These are phyloP conservation scores for Austroboletus novae-zelandiae DNA, from an alignment of 1,284 basidiomycete species.

Conservation along the genomic window DNA sequence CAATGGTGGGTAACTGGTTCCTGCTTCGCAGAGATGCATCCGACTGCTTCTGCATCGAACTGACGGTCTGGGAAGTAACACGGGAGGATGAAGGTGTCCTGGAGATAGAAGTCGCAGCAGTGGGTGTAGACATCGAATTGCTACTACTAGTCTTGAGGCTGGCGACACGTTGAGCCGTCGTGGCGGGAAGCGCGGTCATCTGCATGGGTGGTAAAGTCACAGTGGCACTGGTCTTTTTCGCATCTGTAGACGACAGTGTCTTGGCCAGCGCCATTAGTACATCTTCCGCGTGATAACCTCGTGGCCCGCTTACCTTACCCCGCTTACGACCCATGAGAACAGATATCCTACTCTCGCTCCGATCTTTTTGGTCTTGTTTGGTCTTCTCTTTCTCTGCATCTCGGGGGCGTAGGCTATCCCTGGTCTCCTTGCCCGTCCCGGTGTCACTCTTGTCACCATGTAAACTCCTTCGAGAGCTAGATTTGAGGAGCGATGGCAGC, in stretches of 20 bases:
- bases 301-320: constrained; percentile 71
- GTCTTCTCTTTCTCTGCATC: constrained; percentile 57
- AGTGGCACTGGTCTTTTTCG: constrained; percentile 64
- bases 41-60: constrained; percentile 79
- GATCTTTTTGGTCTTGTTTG: constrained; percentile 79
- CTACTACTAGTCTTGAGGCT: constrained; percentile 59
- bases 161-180: constrained; percentile 77
- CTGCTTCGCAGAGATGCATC: constrained; percentile 74
- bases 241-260: constrained; percentile 85
- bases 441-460: constrained; percentile 67
- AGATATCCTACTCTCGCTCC: constrained; percentile 82
- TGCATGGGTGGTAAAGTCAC: constrained; percentile 84
- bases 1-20: constrained; percentile 80
- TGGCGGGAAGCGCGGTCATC: constrained; percentile 75
- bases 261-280: constrained; percentile 34
- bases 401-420: constrained; percentile 40
- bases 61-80: constrained; percentile 69
- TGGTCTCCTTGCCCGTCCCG: constrained; percentile 46
- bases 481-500: constrained; percentile 79
- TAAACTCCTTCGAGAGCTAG: constrained; percentile 76
- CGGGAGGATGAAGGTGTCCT: constrained; percentile 55
- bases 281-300: constrained; percentile 8
- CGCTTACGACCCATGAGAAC: constrained; percentile 86
- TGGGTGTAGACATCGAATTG: constrained; percentile 45
- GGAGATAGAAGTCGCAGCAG: constrained; percentile 36